These are phyloP conservation scores for Russula sp. DNA, from an alignment of 768 basidiomycete species.

Conservation along the genomic window DNA sequence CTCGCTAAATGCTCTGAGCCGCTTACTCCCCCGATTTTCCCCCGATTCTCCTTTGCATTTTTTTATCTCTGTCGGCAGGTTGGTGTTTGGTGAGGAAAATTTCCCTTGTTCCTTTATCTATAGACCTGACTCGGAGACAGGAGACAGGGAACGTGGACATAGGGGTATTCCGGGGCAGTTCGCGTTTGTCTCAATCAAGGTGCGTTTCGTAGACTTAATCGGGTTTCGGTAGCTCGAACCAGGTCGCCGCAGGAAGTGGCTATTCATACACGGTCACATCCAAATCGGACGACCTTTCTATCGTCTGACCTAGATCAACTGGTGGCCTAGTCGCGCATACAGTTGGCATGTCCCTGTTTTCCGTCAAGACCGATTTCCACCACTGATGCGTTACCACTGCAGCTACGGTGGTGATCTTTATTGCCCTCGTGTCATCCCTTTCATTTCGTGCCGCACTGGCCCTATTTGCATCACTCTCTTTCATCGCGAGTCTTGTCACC, in stretches of 20 bases:
- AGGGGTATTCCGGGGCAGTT: constrained; percentile 39
- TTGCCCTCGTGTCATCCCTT: constrained; percentile 62
- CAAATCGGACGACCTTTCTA: constrained; percentile 38
- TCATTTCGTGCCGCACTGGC: constrained; percentile 51
- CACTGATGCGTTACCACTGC: constrained; percentile 8
- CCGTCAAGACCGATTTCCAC: not conserved
- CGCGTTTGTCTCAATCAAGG: constrained; percentile 51
- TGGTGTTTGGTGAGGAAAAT: constrained; percentile 58
- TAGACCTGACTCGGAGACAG: constrained; percentile 38
- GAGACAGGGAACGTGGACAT: constrained; percentile 57
- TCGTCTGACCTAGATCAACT: constrained; percentile 61
- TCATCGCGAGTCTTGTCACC: constrained; percentile 65
- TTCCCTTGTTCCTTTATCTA: constrained; percentile 8
- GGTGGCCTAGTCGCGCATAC: constrained; percentile 73
- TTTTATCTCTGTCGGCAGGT: constrained; percentile 45
- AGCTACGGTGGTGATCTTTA: constrained; percentile 54
- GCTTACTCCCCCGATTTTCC: too few species aligned
- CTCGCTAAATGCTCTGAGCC: too few species aligned
- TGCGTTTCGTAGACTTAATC: constrained; percentile 32
- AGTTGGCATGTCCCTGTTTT: constrained; percentile 48
- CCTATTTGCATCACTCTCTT: constrained; percentile 50
- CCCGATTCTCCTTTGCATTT: constrained; percentile 8
- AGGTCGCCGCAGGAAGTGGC: constrained; percentile 46
- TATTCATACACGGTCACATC: constrained; percentile 48
- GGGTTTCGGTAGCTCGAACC: constrained; percentile 12